Evolutionary conservation across 176 grass and related monocot genomes (phyloP).

Genomic region (Rhynchospora breviuscula): DNA sequence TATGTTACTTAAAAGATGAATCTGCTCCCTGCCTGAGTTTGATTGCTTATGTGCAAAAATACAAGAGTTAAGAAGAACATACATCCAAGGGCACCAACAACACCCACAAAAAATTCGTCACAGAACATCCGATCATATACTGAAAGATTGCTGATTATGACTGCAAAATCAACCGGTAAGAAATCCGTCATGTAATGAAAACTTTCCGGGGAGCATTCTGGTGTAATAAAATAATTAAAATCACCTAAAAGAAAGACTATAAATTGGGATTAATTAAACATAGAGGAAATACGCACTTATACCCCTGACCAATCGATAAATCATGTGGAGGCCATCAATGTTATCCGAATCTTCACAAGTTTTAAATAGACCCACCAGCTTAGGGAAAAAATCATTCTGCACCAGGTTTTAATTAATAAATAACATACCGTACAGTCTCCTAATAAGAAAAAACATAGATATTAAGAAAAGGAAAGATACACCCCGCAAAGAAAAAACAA

Average conservation of each 20-base stretch:
- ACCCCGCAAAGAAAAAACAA: neutral
- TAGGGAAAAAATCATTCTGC: slow-evolving; percentile 79
- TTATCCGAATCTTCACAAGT: slow-evolving; percentile 56
- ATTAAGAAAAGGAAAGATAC: neutral
- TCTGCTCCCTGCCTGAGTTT: neutral
- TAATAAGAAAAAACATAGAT: neutral
- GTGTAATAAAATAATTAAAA: neutral
- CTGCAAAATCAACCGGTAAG: slow-evolving; percentile 42
- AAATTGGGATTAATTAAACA: slow-evolving; percentile 7
- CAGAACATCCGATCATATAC: slow-evolving; percentile 80
- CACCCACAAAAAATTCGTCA: slow-evolving; percentile 66
- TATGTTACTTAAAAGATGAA: neutral
- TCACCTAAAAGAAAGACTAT: neutral
- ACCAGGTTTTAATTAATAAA: slow-evolving; percentile 17
- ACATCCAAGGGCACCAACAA: slow-evolving; percentile 86
- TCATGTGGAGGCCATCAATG: slow-evolving; percentile 61
- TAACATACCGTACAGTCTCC: neutral
- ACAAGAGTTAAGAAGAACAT: slow-evolving; percentile 27
- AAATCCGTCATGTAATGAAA: slow-evolving; percentile 13
- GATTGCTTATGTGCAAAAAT: neutral
- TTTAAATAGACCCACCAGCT: slow-evolving; percentile 64
- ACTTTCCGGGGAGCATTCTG: no score
- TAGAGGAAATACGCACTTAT: slow-evolving; percentile 54
- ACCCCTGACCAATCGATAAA: slow-evolving; percentile 77
- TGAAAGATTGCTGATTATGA: slow-evolving; percentile 51